Base-by-base conservation (phyloP, 768 basidiomycete genomes). In the Panus rudis region DNA sequence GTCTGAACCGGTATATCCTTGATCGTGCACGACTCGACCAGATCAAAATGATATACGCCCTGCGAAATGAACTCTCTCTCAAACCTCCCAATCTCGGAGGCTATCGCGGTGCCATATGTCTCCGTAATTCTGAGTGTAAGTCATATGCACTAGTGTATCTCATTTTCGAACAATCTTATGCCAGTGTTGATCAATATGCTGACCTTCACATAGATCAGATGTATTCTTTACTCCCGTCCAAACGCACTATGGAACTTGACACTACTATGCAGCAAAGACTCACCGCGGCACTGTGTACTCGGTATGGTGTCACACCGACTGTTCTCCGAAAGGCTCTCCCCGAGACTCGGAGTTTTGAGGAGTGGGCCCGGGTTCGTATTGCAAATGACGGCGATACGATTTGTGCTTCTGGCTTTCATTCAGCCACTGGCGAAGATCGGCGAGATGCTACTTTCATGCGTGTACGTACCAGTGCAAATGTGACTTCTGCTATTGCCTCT, bases 381-480 rank as follows among this genome's bases (percentile, higher is more conserved):
- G 37, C 47, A 0, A 27, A 40, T 6, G 62, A 37, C 13, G 66
- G 66, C 7, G 63, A 67, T 43, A 51, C 44, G 8, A 61, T 64
- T 40, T 42, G 50, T 32, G 54, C 62, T 2, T 45, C 52, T 4
- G 24, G 27, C 1, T 31, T 63, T 11, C 45, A 43, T 3, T 40
- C n/a, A 4, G n/a, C n/a, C n/a, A n/a, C 14, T 30, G 53, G n/a
- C n/a, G n/a, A 55, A 7, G 61, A 63, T 37, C 17, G 31, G 6
- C 45, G 58, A 4, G 63, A 67, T 54, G 57, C 62, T 20, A 48
- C 58, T 19, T 67, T 50, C 55, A 55, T 68, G n/a, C 43, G 57
- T 25, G 66, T 68, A 52, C 13, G 62, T 52, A 13, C 22, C 5
- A 6, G n/a, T n/a, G n/a, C 17, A 11, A n/a, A n/a, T n/a, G 34